Percentiles rank a stretch among this genome's conserved stretches.
Conservation (phyloP, 352 stramenopile species). For the Globisporangium carolinianum region DNA sequence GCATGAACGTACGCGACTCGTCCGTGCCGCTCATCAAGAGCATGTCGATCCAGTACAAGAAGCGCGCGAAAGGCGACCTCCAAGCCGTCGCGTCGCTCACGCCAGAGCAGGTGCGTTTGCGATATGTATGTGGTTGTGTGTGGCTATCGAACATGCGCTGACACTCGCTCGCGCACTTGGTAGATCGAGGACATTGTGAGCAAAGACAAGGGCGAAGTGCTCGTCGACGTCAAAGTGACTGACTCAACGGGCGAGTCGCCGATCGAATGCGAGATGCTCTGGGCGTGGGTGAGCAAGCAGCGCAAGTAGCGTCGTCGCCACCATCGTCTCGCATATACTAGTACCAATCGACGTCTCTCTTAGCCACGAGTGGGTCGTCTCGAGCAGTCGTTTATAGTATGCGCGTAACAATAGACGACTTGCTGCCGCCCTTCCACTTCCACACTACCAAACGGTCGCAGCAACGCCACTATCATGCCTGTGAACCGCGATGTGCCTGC, state of each 20-base stretch:
- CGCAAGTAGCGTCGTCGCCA: conserved; percentile 7
- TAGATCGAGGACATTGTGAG: conserved; percentile 48
- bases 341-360: too few relatives aligned
- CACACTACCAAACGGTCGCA: not conserved
- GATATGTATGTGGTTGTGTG: not conserved
- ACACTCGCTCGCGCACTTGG: not conserved
- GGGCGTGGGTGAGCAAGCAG: conserved; percentile 79
- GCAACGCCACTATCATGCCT: conserved; percentile 21
- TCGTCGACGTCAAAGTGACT: conserved; percentile 66
- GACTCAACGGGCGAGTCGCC: conserved; percentile 64
- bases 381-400: not conserved
- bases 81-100: conserved; percentile 63
- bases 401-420: not conserved
- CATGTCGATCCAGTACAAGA: conserved; percentile 80
- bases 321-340: not conserved
- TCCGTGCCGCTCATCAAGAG: conserved; percentile 76
- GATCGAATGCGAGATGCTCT: conserved; percentile 81
- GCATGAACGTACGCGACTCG: conserved; percentile 83
- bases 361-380: not conserved
- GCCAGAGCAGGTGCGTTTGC: conserved; percentile 37
- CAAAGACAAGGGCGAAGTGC: conserved; percentile 67
- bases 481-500: conserved; percentile 43
- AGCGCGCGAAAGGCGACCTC: conserved; percentile 61
- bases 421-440: too few relatives aligned
- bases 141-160: not conserved